Base-by-base conservation (phyloP, 78 protist species). In the Dictyostelium capitatum region DNA sequence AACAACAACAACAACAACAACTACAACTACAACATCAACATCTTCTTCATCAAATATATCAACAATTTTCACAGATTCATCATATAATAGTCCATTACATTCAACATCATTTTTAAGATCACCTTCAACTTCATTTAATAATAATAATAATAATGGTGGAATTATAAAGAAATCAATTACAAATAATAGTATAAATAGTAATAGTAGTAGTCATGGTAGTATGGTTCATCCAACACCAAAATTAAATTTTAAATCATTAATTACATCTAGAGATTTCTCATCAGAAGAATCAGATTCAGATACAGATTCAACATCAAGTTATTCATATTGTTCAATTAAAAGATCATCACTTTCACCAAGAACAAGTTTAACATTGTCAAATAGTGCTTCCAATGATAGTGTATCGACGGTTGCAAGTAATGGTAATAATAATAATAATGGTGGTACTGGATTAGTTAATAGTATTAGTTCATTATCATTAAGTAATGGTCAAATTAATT, bases 271-370 rank as follows among this genome's bases (percentile, higher is more conserved):
- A 73, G 91, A 83, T 10, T 83, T 73, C 43, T 83, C 91, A 3
- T 72, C 80, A 15, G 92, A 82, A 23, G 89, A 84, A 57, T 69
- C 80, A 19, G 92, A 84, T 64, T 56, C 74, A 19, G 92, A 84
- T 56, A 56, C 92, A 11, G 90, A 82, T 54, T 47, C 90, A 28
- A 59, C 69, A 20, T 70, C 80, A 30, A 82, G 50, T 37, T 62
- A 19, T 62, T 62, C 70, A 10, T 25, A 30, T 25, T 62, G 12
- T 6, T 64, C 79, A 11, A 23, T 57, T 8, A 84, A 75, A 46
- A 62, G 92, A 43, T 46, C 80, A 14, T 84, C 92, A 32, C 54
- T 84, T 5, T 84, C 92, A 74, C 92, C 92, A n/a, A 48, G 92
- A 43, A 53, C 74, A 23, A 84, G 92, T 59, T n/a, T 84, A 32